Evolutionary conservation across 192 early-diverging fungal species (phyloP), one percentile per base, ranked within the genome.

Genomic region (Backusella tarrabulga): DNA sequence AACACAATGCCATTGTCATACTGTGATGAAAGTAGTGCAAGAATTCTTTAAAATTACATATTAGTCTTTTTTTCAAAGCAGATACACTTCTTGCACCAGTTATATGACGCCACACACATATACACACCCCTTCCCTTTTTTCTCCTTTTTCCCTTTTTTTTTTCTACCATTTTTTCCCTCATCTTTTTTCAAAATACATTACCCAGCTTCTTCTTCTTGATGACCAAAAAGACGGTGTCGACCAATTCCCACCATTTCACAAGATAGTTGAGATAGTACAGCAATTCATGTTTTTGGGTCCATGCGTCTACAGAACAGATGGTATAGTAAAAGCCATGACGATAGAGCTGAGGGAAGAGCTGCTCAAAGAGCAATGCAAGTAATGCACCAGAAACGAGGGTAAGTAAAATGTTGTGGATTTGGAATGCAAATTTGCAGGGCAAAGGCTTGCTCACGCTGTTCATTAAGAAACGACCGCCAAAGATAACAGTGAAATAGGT

Each of bases 11-110:
- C 89, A 94, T 92, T 74, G 95, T 97, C 90, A 95, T 88, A 26
- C 93, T 90, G 87, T 97, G 96, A 87, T 97, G 96, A 88, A 94
- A 97, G 77, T 92, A 93, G 74, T 97, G 96, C 73, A 97, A 84
- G 85, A 97, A 97, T 83, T 93, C 93, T 88, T 71, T 54, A 15
- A 36, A 21, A n/a, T 4, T n/a, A 40, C 42, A 9, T 32, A 32
- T 46, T 72, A 42, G 11, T 34, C 15, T n/a, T 44, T 44, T 44
- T 44, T 17, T 38, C 35, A 34, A 44, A 32, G 4, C 3, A 14
- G 19, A 42, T 40, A 46, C 9, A 44, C n/a, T 46, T 44, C 21
- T 32, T 32, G 8, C 41, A 29, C 75, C 41, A 81, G 68, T 50
- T 42, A 35, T 21, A 72, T 77, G 46, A 73, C 38, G 44, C 14